Conservation (phyloP, 345 rosid genomes). For the Pistacia atlantica region DNA sequence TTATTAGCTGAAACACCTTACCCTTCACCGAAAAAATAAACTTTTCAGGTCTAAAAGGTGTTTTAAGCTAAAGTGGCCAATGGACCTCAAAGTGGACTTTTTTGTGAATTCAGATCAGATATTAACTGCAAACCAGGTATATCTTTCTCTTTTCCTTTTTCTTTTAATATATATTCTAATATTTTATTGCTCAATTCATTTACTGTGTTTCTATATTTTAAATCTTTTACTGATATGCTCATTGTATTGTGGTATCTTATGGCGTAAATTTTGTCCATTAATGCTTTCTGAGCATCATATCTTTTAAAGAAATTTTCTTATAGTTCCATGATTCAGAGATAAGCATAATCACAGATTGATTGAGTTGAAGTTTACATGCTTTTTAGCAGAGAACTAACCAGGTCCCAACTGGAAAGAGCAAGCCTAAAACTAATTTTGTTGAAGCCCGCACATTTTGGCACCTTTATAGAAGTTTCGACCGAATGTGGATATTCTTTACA, state of each 20-base stretch:
- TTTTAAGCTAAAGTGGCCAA: conserved; percentile 74
- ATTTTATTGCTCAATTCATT: conserved; percentile 2
- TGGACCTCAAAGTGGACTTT: conserved; percentile 63
- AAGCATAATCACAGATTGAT: neutral
- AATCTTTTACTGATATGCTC: neutral
- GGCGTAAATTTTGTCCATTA: neutral
- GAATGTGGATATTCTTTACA: conserved; percentile 95
- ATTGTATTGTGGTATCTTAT: neutral
- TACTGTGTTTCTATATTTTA: neutral
- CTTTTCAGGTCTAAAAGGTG: conserved; percentile 74
- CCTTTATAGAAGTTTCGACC: conserved; percentile 90
- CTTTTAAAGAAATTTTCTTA: neutral
- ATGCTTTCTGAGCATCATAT: neutral
- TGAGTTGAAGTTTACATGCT: conserved; percentile 1
- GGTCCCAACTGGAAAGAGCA: conserved; percentile 47
- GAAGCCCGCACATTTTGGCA: conserved; percentile 98
- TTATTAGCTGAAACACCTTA: conserved; percentile 10
- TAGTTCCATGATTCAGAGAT: neutral
- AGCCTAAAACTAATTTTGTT: conserved; percentile 96
- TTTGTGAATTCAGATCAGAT: conserved; percentile 62
- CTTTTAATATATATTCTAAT: neutral
- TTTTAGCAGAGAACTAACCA: conserved; percentile 58
- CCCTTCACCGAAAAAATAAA: neutral
- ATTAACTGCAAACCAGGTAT: conserved; percentile 43
- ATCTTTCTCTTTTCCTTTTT: conserved; percentile 7